phyloP scores from a whole-genome alignment of 345 rosid genomes.

The Hibiscus mutabilis region DNA sequence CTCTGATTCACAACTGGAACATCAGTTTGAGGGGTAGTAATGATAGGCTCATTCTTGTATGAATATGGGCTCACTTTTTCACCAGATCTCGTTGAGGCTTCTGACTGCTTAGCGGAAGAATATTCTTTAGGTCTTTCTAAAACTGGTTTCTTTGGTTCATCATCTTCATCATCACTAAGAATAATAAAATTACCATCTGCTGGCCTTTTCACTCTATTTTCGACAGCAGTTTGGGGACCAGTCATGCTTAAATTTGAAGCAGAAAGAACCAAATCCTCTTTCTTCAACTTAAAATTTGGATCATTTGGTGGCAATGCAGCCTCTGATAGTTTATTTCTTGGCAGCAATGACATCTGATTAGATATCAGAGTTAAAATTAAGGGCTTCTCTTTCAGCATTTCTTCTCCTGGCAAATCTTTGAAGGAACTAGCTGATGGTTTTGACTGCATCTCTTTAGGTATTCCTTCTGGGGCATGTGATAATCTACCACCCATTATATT shows the following conservation, averaged over 20 bases:
- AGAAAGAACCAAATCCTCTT: conserved; percentile 25
- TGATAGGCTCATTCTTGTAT: conserved; percentile 15
- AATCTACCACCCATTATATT: conserved; percentile 27
- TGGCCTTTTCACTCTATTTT: conserved; percentile 28
- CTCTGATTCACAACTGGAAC: conserved; percentile 19
- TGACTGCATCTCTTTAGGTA: conserved; percentile 23
- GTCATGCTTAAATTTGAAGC: conserved; percentile 26
- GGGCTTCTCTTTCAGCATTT: conserved; percentile 23
- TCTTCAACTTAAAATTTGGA: conserved; percentile 16
- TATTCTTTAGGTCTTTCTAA: conserved; percentile 24
- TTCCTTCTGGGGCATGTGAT: conserved; percentile 33
- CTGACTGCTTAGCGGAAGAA: conserved; percentile 13
- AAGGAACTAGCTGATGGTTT: conserved; percentile 29
- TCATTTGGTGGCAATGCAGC: conserved; percentile 25
- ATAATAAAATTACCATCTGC: conserved; percentile 42
- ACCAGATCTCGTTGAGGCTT: conserved; percentile 25
- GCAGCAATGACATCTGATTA: conserved; percentile 10
- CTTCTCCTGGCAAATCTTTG: conserved; percentile 32
- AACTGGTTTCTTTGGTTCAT: conserved; percentile 40
- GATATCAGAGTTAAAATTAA: conserved; percentile 17
- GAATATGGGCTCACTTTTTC: conserved; percentile 17
- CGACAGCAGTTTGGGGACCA: conserved; percentile 18
- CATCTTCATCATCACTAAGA: conserved; percentile 78
- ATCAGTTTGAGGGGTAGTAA: conserved; percentile 18
- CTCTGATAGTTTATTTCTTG: conserved; percentile 24